These are phyloP conservation scores for Carex sylvatica DNA, from an alignment of 202 grass and related monocot species.

Conservation along the genomic window DNA sequence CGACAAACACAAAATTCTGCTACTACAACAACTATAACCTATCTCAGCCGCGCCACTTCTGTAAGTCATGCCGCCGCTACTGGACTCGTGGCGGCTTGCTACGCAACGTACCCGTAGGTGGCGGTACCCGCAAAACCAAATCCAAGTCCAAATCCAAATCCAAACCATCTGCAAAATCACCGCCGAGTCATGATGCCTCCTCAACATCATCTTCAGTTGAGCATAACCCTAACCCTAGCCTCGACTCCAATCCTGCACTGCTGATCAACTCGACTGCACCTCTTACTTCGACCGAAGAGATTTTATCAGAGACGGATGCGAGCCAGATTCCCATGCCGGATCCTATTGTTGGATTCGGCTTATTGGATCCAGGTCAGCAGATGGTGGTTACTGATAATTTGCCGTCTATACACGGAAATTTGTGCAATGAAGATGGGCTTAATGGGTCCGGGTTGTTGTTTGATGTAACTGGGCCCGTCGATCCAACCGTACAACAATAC, in stretches of 20 bases:
- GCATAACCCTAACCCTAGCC: conserved; percentile 12
- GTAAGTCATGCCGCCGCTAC: conserved; percentile 68
- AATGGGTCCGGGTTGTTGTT: conserved; percentile 30
- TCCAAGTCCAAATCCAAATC: conserved; percentile 28
- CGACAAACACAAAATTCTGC: conserved; percentile 75
- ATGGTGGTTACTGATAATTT: conserved; percentile 13
- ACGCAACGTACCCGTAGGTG: conserved; percentile 68
- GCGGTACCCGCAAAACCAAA: conserved; percentile 57
- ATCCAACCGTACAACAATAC: conserved; percentile 7
- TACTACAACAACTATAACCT: conserved; percentile 88
- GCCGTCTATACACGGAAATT: conserved; percentile 3
- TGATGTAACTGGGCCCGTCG: conserved; percentile 28
- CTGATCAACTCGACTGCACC: background rate
- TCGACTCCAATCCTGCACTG: background rate
- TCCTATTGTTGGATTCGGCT: conserved; percentile 17
- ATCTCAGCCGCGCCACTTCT: conserved; percentile 75
- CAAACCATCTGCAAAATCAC: background rate
- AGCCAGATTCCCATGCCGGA: conserved; percentile 16
- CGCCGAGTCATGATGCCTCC: conserved; percentile 8
- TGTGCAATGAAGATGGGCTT: conserved; percentile 5
- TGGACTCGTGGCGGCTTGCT: conserved; percentile 72
- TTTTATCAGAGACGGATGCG: conserved; percentile 20
- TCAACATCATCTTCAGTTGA: conserved; percentile 6
- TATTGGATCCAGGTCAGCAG: conserved; percentile 15
- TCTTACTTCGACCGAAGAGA: conserved; percentile 11